A percentile compares a stretch with the other conserved stretches of the same genome.
Conservation (phyloP, 257 asterid species). For the Salvia rosmarinus region DNA sequence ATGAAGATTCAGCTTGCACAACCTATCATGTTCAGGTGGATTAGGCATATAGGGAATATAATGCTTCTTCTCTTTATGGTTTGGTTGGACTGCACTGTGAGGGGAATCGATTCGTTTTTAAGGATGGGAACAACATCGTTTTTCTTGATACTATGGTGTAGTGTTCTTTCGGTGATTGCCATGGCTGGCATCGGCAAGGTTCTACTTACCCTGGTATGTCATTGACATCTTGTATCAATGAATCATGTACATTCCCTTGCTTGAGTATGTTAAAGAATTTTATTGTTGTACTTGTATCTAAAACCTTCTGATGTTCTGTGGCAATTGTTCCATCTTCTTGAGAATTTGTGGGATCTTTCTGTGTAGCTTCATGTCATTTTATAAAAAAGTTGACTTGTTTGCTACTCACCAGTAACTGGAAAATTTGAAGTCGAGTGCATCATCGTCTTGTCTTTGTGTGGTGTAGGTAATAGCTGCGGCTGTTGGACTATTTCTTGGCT, state of each 20-base stretch:
- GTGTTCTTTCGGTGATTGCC: conserved; percentile 66
- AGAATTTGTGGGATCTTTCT: conserved; percentile 2
- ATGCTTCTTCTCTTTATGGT: conserved; percentile 74
- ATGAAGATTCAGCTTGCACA: conserved; percentile 63
- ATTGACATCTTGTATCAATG: conserved; percentile 24
- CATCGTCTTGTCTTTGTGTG: background rate
- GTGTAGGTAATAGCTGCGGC: conserved; percentile 59
- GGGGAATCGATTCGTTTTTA: conserved; percentile 88
- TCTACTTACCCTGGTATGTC: conserved; percentile 71
- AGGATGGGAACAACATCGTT: conserved; percentile 90
- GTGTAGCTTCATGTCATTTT: conserved; percentile 9
- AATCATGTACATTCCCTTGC: conserved; percentile 18
- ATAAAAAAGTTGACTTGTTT: background rate
- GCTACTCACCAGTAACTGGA: background rate
- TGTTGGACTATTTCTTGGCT: conserved; percentile 67
- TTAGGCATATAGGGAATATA: conserved; percentile 60
- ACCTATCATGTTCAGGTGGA: conserved; percentile 72
- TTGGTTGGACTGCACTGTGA: conserved; percentile 86
- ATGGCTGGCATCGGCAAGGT: conserved; percentile 68
- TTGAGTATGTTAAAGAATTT: background rate
- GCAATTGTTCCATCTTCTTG: background rate
- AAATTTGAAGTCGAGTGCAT: background rate
- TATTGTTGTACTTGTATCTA: background rate
- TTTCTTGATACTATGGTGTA: conserved; percentile 84
- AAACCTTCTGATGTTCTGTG: conserved; percentile 11